These are phyloP conservation scores for Phytophthora cryptogea DNA, from an alignment of 352 stramenopile genomes.

Conservation along the genomic window DNA sequence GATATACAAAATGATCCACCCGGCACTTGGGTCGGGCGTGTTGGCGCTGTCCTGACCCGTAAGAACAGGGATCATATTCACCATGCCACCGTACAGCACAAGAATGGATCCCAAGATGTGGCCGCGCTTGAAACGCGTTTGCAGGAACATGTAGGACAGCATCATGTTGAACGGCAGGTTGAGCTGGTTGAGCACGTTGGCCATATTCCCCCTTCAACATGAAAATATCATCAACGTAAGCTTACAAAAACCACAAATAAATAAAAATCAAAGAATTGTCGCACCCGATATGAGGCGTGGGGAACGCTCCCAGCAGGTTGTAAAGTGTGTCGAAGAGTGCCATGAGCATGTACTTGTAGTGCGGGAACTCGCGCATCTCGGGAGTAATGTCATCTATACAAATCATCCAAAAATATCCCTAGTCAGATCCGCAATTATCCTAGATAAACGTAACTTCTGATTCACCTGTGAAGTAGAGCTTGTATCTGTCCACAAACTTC, in stretches of 20 bases:
- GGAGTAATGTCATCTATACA: slow-evolving; percentile 76
- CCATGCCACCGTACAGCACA: slow-evolving; percentile 84
- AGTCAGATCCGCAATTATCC: not conserved
- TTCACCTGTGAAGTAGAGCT: slow-evolving; percentile 78
- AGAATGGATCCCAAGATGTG: slow-evolving; percentile 87
- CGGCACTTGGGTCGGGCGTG: slow-evolving; percentile 71
- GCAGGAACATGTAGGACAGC: slow-evolving; percentile 78
- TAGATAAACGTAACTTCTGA: not conserved
- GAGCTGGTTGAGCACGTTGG: slow-evolving; percentile 85
- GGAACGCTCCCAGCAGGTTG: slow-evolving; percentile 83
- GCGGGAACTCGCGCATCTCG: slow-evolving; percentile 81
- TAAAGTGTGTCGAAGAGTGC: slow-evolving; percentile 84
- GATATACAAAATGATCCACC: slow-evolving; percentile 85
- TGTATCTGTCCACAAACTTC: slow-evolving; percentile 51
- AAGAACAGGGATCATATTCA: slow-evolving; percentile 84
- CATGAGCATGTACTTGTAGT: slow-evolving; percentile 90
- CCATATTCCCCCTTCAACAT: slow-evolving; percentile 67
- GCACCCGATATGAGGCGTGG: slow-evolving; percentile 85
- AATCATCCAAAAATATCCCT: not conserved
- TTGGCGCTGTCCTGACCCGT: slow-evolving; percentile 68
- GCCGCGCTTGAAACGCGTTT: slow-evolving; percentile 79
- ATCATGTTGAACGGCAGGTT: slow-evolving; percentile 90
- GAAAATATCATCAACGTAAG: not conserved
- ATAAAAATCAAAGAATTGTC: slow-evolving; percentile 5
- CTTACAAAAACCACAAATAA: not conserved